Evolutionary conservation across 1,284 basidiomycete species (phyloP).

Genomic region (Cutaneotrichosporon curvatum): DNA sequence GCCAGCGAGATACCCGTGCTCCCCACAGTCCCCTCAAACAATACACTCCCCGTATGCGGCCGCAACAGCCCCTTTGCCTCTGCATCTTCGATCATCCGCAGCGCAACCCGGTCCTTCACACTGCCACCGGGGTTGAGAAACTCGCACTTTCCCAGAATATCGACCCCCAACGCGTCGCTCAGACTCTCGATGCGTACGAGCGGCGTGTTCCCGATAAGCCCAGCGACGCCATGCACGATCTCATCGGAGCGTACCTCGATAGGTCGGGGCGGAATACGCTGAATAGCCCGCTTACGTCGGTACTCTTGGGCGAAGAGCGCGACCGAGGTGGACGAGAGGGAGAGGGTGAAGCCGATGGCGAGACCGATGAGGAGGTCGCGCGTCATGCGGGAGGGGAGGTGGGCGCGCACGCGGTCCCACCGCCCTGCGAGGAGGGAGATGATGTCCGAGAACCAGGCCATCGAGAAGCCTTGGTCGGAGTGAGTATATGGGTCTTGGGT

Average conservation of each 20-base stretch:
- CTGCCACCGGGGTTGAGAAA: slow-evolving; percentile 96
- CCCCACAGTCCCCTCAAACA: slow-evolving; percentile 97
- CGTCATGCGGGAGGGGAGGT: slow-evolving; percentile 28
- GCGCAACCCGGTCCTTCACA: slow-evolving; percentile 92
- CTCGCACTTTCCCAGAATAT: slow-evolving; percentile 58
- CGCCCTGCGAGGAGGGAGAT: neutral
- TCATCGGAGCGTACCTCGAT: slow-evolving; percentile 66
- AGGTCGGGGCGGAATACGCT: slow-evolving; percentile 52
- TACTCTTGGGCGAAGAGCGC: slow-evolving; percentile 52
- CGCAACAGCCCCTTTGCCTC: slow-evolving; percentile 74
- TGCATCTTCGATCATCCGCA: slow-evolving; percentile 87
- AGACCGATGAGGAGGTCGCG: slow-evolving; percentile 57
- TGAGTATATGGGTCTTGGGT: too few species aligned
- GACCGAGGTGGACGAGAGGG: slow-evolving; percentile 58
- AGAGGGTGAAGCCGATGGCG: slow-evolving; percentile 62
- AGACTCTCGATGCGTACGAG: slow-evolving; percentile 84
- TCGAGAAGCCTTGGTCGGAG: too few species aligned
- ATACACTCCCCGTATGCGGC: slow-evolving; percentile 82
- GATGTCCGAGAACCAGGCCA: neutral
- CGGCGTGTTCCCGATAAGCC: slow-evolving; percentile 91
- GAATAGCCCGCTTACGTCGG: slow-evolving; percentile 42
- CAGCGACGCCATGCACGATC: slow-evolving; percentile 64
- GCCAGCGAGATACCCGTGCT: slow-evolving; percentile 96
- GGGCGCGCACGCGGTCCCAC: slow-evolving; percentile 5
- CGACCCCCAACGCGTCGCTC: slow-evolving; percentile 82